A percentile compares a stretch with the other conserved stretches of the same genome.
These are phyloP conservation scores for Chrysochromulina tobinii DNA, from an alignment of 78 protist genomes.

Conservation along the genomic window DNA sequence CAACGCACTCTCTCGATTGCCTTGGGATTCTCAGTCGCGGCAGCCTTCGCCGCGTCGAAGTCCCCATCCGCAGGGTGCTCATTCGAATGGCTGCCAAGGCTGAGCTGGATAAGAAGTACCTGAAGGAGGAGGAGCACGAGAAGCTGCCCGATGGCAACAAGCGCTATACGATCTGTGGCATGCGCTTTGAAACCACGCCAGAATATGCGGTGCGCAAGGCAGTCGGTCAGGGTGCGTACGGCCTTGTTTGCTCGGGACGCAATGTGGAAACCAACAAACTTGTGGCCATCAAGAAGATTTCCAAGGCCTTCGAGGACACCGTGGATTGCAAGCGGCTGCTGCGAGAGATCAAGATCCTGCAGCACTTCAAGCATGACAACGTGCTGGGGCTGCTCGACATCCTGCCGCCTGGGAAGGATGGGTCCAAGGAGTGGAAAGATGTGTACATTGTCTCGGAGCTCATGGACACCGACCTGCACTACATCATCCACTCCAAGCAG, in stretches of 20 bases:
- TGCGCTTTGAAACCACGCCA: background rate
- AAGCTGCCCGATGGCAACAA: background rate
- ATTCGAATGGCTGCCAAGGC: no score
- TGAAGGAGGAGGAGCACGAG: constrained; percentile 3
- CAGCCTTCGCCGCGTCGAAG: no score
- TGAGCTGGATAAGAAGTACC: background rate
- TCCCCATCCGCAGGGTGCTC: no score
- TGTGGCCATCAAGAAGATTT: constrained; percentile 94
- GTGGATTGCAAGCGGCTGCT: constrained; percentile 89
- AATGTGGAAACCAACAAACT: background rate
- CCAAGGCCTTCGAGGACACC: constrained; percentile 81
- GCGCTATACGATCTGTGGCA: background rate
- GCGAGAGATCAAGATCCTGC: constrained; percentile 90
- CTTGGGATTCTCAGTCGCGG: no score
- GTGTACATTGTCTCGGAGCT: constrained; percentile 75
- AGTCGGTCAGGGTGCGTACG: constrained; percentile 36
- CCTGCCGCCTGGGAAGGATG: background rate
- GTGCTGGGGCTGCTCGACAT: constrained; percentile 52
- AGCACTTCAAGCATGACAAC: constrained; percentile 76
- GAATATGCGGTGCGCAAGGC: constrained; percentile 30
- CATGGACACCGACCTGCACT: constrained; percentile 96
- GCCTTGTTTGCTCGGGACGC: constrained; percentile 9
- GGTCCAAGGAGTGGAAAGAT: constrained; percentile 1
- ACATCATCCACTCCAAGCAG: constrained; percentile 79
- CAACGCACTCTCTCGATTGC: no score